Evolutionary conservation across 371 early-diverging fungal species (phyloP).

Genomic region (Caulochytrium protostelioides): DNA sequence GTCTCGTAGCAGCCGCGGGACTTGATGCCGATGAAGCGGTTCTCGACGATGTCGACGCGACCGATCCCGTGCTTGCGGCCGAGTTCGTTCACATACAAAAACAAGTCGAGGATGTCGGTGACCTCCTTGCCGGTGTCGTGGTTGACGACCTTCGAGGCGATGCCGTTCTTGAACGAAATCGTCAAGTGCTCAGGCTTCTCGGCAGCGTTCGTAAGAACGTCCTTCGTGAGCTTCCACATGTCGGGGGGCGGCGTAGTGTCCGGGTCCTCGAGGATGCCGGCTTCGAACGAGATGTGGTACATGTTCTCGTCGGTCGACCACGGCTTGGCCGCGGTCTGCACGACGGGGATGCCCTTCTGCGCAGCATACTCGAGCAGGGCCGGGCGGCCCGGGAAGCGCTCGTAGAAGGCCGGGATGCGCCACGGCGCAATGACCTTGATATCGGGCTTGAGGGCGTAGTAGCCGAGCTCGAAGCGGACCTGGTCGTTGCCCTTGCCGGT

Average conservation of each 20-base stretch:
- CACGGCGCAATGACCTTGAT: constrained; percentile 92
- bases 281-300: constrained; percentile 94
- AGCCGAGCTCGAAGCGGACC: constrained; percentile 93
- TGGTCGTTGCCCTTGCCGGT: constrained; percentile 98
- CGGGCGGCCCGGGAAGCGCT: constrained; percentile 79
- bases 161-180: constrained; percentile 68
- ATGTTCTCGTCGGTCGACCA: constrained; percentile 98
- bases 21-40: constrained; percentile 94
- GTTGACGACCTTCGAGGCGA: constrained; percentile 72
- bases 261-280: constrained; percentile 84
- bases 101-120: constrained; percentile 48
- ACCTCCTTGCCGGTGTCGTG: constrained; percentile 36
- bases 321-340: constrained; percentile 85
- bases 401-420: constrained; percentile 80
- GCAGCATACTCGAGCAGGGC: constrained; percentile 79
- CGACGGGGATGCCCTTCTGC: constrained; percentile 74
- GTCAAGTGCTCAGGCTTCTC: constrained; percentile 58
- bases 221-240: constrained; percentile 93
- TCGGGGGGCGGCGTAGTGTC: constrained; percentile 78
- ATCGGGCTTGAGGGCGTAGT: constrained; percentile 75
- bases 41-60: constrained; percentile 93
- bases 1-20: constrained; percentile 96
- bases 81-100: constrained; percentile 80
- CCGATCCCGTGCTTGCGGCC: constrained; percentile 92
- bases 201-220: constrained; percentile 85